These are phyloP conservation scores for Eutypa lata DNA, from an alignment of 2,329 filamentous ascomycete genomes.

Conservation along the genomic window DNA sequence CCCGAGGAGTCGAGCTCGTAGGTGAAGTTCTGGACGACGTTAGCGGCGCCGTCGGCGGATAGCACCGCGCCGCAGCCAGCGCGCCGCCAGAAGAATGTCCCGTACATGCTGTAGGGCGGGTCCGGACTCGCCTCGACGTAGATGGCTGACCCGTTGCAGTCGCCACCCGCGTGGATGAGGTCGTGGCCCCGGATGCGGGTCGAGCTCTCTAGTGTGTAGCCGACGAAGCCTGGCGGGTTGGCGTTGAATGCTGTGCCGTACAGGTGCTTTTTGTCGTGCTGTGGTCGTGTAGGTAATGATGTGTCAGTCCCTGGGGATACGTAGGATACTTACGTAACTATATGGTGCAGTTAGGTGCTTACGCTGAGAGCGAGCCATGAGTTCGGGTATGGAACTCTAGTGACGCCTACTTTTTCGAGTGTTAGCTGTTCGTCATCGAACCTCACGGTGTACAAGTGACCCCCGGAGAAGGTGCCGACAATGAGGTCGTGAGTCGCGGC, in stretches of 20 bases:
- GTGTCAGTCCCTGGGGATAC: no score
- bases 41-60: slow-evolving; percentile 33
- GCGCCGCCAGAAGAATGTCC: slow-evolving; percentile 23
- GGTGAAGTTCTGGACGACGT: slow-evolving; percentile 42
- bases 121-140: slow-evolving; percentile 19
- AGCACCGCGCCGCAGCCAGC: slow-evolving; percentile 30
- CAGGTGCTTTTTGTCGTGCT: slow-evolving; percentile 29
- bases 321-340: no score
- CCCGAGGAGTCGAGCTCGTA: slow-evolving; percentile 40
- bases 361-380: slow-evolving; percentile 30
- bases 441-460: slow-evolving; percentile 26
- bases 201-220: slow-evolving; percentile 22
- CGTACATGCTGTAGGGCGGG: slow-evolving; percentile 25
- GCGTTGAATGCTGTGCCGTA: slow-evolving; percentile 26
- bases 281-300: no score
- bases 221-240: slow-evolving; percentile 19
- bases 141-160: slow-evolving; percentile 20
- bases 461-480: slow-evolving; percentile 27
- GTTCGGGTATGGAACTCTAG: slow-evolving; percentile 14
- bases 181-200: slow-evolving; percentile 15
- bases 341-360: slow-evolving; percentile 7
- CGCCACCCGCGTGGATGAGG: slow-evolving; percentile 10
- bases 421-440: slow-evolving; percentile 25
- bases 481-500: slow-evolving; percentile 23
- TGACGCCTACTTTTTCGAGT: slow-evolving; percentile 19